Evolutionary conservation across 2,329 filamentous ascomycete genomes (phyloP).

Genomic region (Fusarium napiforme): DNA sequence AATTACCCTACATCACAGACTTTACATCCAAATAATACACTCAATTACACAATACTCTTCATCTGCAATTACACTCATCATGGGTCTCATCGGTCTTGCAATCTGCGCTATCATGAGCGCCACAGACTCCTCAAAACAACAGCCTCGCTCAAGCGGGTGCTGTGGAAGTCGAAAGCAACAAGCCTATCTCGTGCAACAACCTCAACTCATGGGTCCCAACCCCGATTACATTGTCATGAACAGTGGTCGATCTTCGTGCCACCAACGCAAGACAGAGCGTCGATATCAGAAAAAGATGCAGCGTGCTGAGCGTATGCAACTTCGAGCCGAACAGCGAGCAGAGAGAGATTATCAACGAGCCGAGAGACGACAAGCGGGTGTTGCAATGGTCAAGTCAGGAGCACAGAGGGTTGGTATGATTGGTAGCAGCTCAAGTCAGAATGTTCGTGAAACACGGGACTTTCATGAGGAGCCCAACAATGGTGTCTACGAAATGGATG

Average conservation of each 20-base stretch:
- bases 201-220: not conserved
- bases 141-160: not conserved
- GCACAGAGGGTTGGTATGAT: conserved; percentile 7
- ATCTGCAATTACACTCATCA: not conserved
- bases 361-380: conserved; percentile 29
- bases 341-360: conserved; percentile 24
- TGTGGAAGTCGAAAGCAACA: conserved; percentile 3
- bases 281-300: conserved; percentile 33
- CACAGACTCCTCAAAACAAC: not conserved
- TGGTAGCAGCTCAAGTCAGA: not conserved
- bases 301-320: conserved; percentile 35
- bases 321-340: conserved; percentile 33
- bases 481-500: conserved; percentile 13
- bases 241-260: conserved; percentile 3
- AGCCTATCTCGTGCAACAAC: conserved; percentile 1
- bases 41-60: not conserved
- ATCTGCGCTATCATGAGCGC: conserved; percentile 3
- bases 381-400: conserved; percentile 4
- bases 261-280: conserved; percentile 32
- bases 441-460: not conserved
- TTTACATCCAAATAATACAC: not conserved
- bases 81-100: conserved; percentile 36
- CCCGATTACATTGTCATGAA: not conserved
- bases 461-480: not conserved
- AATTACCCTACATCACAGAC: not conserved